phyloP scores from a whole-genome alignment of 768 basidiomycete species.

The Hygrophoropsis aurantiaca region DNA sequence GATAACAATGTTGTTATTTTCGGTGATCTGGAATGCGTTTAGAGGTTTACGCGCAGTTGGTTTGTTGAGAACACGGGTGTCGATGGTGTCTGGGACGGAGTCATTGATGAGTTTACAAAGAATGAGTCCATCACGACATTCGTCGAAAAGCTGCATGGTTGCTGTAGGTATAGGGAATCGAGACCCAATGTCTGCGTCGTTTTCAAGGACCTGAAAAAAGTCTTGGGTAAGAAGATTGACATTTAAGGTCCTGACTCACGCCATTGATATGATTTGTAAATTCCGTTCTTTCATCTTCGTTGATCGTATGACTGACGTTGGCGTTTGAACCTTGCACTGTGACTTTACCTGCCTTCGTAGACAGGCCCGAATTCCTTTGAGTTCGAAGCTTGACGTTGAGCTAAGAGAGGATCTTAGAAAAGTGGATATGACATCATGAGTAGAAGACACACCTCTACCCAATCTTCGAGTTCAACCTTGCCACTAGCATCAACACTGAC shows the following conservation, averaged over 20 bases:
- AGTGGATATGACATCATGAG: slow-evolving; percentile 21
- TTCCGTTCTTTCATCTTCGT: slow-evolving; percentile 92
- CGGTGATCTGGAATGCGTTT: slow-evolving; percentile 98
- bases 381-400: slow-evolving; percentile 79
- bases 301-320: slow-evolving; percentile 95
- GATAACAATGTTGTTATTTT: slow-evolving; percentile 99
- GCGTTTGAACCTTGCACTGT: slow-evolving; percentile 93
- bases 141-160: slow-evolving; percentile 99
- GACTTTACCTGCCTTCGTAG: slow-evolving; percentile 82
- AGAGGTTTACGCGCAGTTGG: slow-evolving; percentile 76
- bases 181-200: slow-evolving; percentile 79
- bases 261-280: slow-evolving; percentile 99
- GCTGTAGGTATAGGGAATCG: slow-evolving; percentile 91
- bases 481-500: slow-evolving; percentile 95
- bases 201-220: slow-evolving; percentile 74
- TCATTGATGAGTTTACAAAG: slow-evolving; percentile 99
- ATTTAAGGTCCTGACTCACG: slow-evolving; percentile 45
- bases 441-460: slow-evolving; percentile 80
- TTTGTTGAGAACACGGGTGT: slow-evolving; percentile 96
- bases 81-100: slow-evolving; percentile 98
- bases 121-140: slow-evolving; percentile 92
- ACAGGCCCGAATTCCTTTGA: slow-evolving; percentile 44
- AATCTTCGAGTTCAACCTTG: slow-evolving; percentile 95
- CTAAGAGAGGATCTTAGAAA: slow-evolving; percentile 36
- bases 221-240: slow-evolving; percentile 8